Evolutionary conservation across 495 filamentous ascomycete genomes (phyloP), one percentile per base, ranked within the genome.

Genomic region (Neurospora pannonica): DNA sequence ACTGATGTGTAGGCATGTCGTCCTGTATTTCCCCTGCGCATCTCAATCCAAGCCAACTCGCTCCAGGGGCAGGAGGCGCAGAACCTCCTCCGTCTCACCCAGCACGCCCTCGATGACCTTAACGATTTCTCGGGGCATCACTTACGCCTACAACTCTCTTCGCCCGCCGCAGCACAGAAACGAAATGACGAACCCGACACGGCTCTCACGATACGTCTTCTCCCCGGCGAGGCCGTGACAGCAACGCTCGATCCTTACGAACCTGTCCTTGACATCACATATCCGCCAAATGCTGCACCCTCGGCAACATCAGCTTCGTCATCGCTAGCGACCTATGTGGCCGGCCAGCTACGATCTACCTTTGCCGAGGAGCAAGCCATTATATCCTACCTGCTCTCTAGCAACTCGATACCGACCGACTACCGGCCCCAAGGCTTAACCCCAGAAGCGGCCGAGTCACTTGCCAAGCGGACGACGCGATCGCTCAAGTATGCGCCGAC

Each of bases 121-220:
- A 97, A 95, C 79, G 94, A 97, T 76, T 97, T 97, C 82, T 92
- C 93, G n/a, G 92, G 92, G 34, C 93, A 97, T 79, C 93, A 95
- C 79, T 82, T 97, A 60, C 91, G 93, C 15, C 85, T 97, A 42
- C 90, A 93, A 75, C 83, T 94, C 73, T 87, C 89, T 38, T 78
- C 85, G 17, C 78, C 84, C 4, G 62, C 71, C 17, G 72, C 77
- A 5, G 73, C 69, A 15, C 74, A 78, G 46, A 75, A 72, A 39
- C 42, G 46, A n/a, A 74, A 76, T 5, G 72, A 74, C 39, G 85
- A 87, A 43, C 31, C 73, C 37, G 74, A 71, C 31, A 91, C 93
- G 38, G 92, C 93, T 40, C 86, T 97, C 72, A 90, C 85, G 0
- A 87, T 98, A 46, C 89, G 90, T 36, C 86, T 97, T 17, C 77